Evolutionary conservation across 805 yeast species (phyloP).

Genomic region (Cyberlindnera americana): DNA sequence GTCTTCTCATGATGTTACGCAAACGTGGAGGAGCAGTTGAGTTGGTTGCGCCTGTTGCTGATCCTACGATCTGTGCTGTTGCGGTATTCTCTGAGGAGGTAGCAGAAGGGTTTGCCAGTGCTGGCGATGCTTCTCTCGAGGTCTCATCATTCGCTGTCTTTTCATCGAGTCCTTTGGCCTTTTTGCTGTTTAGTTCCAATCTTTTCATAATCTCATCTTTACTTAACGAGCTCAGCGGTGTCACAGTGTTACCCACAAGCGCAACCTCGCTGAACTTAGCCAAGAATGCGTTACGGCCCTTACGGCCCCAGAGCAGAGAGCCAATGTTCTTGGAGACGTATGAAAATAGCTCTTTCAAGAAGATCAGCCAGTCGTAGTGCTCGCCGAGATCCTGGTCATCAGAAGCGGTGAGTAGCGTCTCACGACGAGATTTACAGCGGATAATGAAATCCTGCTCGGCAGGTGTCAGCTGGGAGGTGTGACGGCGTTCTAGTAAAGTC

Average conservation of each 20-base stretch:
- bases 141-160: background rate
- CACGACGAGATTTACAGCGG: constrained; percentile 69
- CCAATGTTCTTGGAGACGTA: constrained; percentile 76
- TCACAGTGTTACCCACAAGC: background rate
- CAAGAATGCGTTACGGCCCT: constrained; percentile 31
- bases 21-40: constrained; percentile 20
- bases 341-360: constrained; percentile 73
- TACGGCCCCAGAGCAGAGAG: constrained; percentile 65
- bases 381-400: constrained; percentile 54
- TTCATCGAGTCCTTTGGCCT: constrained; percentile 17
- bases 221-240: constrained; percentile 12
- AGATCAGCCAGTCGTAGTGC: constrained; percentile 82
- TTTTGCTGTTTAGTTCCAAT: constrained; percentile 15
- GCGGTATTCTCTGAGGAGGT: background rate
- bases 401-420: constrained; percentile 46
- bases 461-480: constrained; percentile 48
- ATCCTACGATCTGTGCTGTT: background rate
- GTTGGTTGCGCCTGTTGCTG: constrained; percentile 14
- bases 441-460: constrained; percentile 76
- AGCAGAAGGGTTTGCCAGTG: background rate
- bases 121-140: no score
- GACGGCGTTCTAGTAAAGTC: constrained; percentile 36
- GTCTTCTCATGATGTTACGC: constrained; percentile 45
- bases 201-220: constrained; percentile 23
- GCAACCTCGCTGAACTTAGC: constrained; percentile 13